Base-by-base conservation (phyloP, 305 asterid genomes). In the Fraxinus ornus region DNA sequence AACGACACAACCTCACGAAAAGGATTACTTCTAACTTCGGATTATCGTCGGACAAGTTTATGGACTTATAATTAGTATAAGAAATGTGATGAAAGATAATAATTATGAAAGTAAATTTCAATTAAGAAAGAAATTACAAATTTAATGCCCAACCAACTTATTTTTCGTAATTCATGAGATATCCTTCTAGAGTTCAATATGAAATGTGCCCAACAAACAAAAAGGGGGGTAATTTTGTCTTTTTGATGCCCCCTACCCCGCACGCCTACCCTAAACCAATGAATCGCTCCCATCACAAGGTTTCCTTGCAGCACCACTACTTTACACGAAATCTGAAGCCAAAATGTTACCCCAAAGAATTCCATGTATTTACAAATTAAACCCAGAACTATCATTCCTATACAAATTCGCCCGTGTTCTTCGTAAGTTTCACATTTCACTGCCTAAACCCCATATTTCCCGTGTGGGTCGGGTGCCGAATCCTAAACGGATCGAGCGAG, bases 381-480 rank as follows among this genome's bases (percentile, higher is more conserved):
- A 83, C 80, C 76, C 15, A 62, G 4, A 33, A 28, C 62, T 22
- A 62, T 7, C 62, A 33, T 35, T 7, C 60, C 13, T 33, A 39
- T 44, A 70, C 83, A 78, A 33, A 72, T 62, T 44, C 41, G n/a
- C 81, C 44, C 78, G 71, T 24, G 24, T 17, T 64, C 73, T 64
- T 60, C 19, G 0, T 7, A 66, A 33, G 2, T 17, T 37, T 32
- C 64, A 60, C 60, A 13, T 8, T 3, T 64, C 89, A 90, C 82
- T 85, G 89, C 77, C 89, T 76, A 76, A 84, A 88, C 68, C 91
- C 92, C 22, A 84, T 75, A 71, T 84, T 87, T 6, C 79, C 68
- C 0, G 78, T 2, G 70, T 82, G 91, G 72, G 52, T 81, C 79
- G 90, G 86, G 89, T 85, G 84, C 41, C 87, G 85, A 35, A 82